Conservation (phyloP, 2,329 filamentous ascomycete species). For the Fusarium sp. region DNA sequence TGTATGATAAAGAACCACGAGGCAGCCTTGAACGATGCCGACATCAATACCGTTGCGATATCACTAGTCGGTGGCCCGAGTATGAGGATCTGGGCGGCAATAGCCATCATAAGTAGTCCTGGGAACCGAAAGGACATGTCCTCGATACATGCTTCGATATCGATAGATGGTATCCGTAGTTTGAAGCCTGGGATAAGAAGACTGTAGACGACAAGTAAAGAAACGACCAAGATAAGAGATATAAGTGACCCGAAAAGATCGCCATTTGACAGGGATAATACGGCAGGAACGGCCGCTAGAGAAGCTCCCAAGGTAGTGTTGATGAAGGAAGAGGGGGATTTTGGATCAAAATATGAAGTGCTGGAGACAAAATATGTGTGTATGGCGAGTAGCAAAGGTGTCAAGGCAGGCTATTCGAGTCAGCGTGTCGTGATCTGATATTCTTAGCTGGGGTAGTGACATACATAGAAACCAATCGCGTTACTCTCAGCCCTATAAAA, state of each 20-base stretch:
- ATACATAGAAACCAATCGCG: constrained; percentile 1
- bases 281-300: neutral
- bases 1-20: constrained; percentile 53
- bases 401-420: constrained; percentile 40
- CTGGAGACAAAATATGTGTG: constrained; percentile 8
- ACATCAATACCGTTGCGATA: constrained; percentile 22
- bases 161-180: constrained; percentile 12
- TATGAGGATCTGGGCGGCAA: constrained; percentile 33
- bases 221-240: constrained; percentile 46
- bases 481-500: constrained; percentile 39
- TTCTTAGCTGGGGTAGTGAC: neutral
- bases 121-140: constrained; percentile 43
- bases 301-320: constrained; percentile 3
- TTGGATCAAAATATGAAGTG: neutral
- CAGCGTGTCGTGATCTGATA: neutral
- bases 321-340: neutral
- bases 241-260: constrained; percentile 36
- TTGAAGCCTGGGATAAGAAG: constrained; percentile 28
- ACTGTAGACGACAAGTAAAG: constrained; percentile 49
- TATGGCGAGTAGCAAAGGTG: constrained; percentile 37
- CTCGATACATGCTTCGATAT: constrained; percentile 44
- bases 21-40: constrained; percentile 49
- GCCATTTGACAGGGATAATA: constrained; percentile 47
- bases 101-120: constrained; percentile 25
- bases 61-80: constrained; percentile 43